phyloP scores from a whole-genome alignment of 2,329 filamentous ascomycete species.

The Penicillium occitanis region DNA sequence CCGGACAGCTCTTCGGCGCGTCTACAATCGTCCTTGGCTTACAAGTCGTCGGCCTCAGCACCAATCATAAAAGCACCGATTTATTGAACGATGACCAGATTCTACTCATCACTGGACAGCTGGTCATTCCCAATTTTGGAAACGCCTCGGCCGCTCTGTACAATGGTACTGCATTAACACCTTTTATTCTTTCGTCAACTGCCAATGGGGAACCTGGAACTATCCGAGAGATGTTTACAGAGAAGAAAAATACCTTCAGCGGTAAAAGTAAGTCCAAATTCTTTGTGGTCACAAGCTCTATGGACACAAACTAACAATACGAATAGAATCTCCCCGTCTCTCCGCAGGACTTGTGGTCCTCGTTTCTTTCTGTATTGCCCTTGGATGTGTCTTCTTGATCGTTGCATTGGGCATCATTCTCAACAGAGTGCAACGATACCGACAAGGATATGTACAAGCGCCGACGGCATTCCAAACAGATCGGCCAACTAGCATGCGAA shows the following conservation, averaged over 20 bases:
- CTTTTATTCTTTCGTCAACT: conserved; percentile 76
- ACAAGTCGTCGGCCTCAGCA: conserved; percentile 73
- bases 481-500: conserved; percentile 47
- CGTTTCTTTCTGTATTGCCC: conserved; percentile 49
- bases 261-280: conserved; percentile 55
- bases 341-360: conserved; percentile 49
- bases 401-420: conserved; percentile 49
- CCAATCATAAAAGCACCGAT: conserved; percentile 63
- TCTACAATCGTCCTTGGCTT: conserved; percentile 73
- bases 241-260: conserved; percentile 74
- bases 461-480: conserved; percentile 48
- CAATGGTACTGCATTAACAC: conserved; percentile 74
- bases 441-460: conserved; percentile 48
- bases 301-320: conserved; percentile 19
- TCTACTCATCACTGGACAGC: conserved; percentile 80
- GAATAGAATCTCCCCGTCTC: conserved; percentile 35
- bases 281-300: background rate
- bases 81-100: conserved; percentile 67
- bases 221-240: conserved; percentile 78
- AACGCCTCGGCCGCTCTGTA: conserved; percentile 83
- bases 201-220: conserved; percentile 66
- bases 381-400: conserved; percentile 51
- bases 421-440: conserved; percentile 49
- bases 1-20: conserved; percentile 62
- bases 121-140: conserved; percentile 73